Conservation (phyloP, 108 stramenopile species). For the Seminavis robusta region DNA sequence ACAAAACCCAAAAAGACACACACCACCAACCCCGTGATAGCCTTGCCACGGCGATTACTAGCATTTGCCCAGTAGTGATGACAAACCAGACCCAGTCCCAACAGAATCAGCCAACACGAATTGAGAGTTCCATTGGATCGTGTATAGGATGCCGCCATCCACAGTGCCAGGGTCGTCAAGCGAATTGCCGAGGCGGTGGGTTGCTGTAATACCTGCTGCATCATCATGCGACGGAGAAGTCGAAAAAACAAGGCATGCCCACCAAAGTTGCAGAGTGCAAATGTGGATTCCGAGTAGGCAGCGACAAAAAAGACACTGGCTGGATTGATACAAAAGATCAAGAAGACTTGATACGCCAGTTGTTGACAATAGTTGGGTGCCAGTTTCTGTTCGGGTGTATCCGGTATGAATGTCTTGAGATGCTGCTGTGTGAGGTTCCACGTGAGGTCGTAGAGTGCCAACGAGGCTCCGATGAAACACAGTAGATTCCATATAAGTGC, state of each 20-base stretch:
- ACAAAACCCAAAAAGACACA: conserved; percentile 18
- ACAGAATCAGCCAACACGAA: conserved; percentile 47
- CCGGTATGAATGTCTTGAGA: not conserved
- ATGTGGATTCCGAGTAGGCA: conserved; percentile 79
- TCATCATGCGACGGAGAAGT: not conserved
- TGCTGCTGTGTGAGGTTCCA: not conserved
- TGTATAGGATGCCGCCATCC: conserved; percentile 65
- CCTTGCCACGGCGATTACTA: not conserved
- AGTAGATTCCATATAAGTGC: conserved; percentile 54
- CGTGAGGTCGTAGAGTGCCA: conserved; percentile 59
- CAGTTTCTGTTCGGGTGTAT: not conserved
- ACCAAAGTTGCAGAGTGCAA: conserved; percentile 16
- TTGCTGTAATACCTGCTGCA: not conserved
- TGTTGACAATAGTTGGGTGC: not conserved
- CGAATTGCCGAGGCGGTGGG: not conserved
- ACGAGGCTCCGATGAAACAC: conserved; percentile 52
- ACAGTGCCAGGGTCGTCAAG: conserved; percentile 8
- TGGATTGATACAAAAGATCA: conserved; percentile 70
- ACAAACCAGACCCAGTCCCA: conserved; percentile 39
- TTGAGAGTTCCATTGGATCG: conserved; percentile 80
- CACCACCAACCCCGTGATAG: conserved; percentile 6
- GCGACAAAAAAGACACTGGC: conserved; percentile 80
- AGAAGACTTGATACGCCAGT: conserved; percentile 18
- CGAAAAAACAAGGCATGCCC: conserved; percentile 8
- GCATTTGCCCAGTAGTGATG: not conserved